Conservation (phyloP, 164 flowering plant genomes). For the Protea cynaroides region DNA sequence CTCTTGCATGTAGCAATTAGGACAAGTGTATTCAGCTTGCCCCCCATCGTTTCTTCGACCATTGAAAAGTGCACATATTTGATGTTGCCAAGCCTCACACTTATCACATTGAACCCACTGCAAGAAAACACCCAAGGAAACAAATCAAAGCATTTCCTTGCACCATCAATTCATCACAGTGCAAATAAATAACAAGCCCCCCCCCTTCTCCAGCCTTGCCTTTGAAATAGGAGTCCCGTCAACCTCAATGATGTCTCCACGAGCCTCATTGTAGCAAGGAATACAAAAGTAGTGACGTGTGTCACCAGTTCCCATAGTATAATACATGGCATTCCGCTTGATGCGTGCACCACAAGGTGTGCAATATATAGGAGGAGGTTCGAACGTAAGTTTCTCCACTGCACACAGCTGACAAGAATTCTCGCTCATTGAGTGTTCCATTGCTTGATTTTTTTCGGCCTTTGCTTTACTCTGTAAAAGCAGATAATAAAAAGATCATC, state of each 20-base stretch:
- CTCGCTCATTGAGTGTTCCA: constrained; percentile 91
- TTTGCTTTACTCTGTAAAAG: constrained; percentile 83
- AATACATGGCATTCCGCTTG: constrained; percentile 87
- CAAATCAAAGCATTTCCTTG: not conserved
- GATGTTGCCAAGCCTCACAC: constrained; percentile 99
- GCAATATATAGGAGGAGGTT: constrained; percentile 98
- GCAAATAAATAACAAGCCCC: not conserved
- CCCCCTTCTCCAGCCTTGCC: constrained; percentile 74
- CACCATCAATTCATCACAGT: no score
- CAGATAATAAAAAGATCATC: not conserved
- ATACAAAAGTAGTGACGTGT: constrained; percentile 90
- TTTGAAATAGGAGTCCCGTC: constrained; percentile 68
- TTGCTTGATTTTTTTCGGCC: constrained; percentile 96
- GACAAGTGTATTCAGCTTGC: constrained; percentile 97
- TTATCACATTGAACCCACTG: constrained; percentile 99
- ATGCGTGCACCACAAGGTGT: constrained; percentile 87
- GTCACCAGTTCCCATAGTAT: constrained; percentile 82
- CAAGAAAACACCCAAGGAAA: constrained; percentile 14
- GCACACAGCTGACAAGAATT: constrained; percentile 98
- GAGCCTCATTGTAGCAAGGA: constrained; percentile 89
- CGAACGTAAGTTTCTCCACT: constrained; percentile 94
- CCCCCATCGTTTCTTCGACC: constrained; percentile 97
- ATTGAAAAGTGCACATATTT: constrained; percentile 96
- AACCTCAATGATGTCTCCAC: constrained; percentile 69
- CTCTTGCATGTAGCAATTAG: constrained; percentile 82